Base-by-base conservation (phyloP, 2,329 filamentous ascomycete species). In the Hypoxylon sp. region DNA sequence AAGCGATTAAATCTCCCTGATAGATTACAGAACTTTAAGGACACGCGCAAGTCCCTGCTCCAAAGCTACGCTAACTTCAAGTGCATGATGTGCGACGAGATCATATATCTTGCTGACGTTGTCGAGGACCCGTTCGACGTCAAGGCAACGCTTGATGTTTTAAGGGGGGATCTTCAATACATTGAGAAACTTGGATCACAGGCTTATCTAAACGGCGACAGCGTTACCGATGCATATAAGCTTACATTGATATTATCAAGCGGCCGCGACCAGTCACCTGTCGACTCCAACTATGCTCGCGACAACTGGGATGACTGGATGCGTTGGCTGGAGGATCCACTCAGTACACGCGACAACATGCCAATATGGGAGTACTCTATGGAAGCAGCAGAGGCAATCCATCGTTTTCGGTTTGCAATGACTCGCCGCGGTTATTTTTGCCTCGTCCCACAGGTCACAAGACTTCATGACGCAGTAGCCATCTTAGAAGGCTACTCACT, bases 11-110 rank as follows among this genome's bases (percentile, higher is more conserved):
- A 58, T 37, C 54, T 71, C 11, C 65, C 68, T 10, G 57, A 69
- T 2, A 71, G 67, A 3, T 46, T 74, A 11, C 68, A 27, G 27
- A 40, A 35, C 2, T 74, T 57, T 49, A 73, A 66, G 20, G 69
- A 59, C 8, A 1, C 62, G 27, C 64, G 60, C 5, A 75, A 75
- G 22, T 57, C 59, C 8, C 54, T 74, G 8, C 68, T 74, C 8
- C 73, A 75, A 37, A 75, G 73, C 59, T 75, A 64, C 30, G 72
- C 72, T 1, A 64, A 46, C 10, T 49, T 74, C 27, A 66, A 62
- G 37, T 70, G 72, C n/a, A 56, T 67, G 8, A 75, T 75, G 73
- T 64, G 67, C 2, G 74, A 75, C n/a, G 68, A 74, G 30, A 75
- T 75, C 44, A 46, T 67, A 13, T 75, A 74, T 35, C 31, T 72